Percentiles rank a stretch among this genome's conserved stretches.
Conservation (phyloP, 1,284 basidiomycete genomes). For the Microstroma glucosiphilum region DNA sequence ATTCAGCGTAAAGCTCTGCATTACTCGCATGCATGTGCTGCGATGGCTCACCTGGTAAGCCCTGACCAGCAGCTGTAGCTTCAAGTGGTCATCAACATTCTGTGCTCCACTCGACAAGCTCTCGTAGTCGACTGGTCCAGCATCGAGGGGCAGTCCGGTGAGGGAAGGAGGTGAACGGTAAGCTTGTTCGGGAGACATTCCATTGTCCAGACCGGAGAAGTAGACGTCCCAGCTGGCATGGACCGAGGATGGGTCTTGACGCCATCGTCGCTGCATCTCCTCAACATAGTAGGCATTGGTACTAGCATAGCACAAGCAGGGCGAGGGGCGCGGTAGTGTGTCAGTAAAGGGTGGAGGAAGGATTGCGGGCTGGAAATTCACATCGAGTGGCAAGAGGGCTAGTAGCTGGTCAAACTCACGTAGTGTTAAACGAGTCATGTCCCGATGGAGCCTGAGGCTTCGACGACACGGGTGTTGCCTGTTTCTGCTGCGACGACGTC, state of each 20-base stretch:
- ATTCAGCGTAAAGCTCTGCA: not conserved
- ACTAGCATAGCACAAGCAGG: slow-evolving; percentile 51
- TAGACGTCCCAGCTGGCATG: slow-evolving; percentile 93
- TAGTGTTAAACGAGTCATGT: slow-evolving; percentile 34
- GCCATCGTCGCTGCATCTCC: slow-evolving; percentile 58
- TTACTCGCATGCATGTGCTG: not conserved
- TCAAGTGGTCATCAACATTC: slow-evolving; percentile 80
- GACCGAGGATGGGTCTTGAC: slow-evolving; percentile 71
- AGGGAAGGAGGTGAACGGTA: slow-evolving; percentile 73
- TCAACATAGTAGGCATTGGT: slow-evolving; percentile 92
- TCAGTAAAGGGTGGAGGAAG: not conserved
- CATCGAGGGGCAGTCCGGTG: slow-evolving; percentile 64
- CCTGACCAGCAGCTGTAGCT: slow-evolving; percentile 83
- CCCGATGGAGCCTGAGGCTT: slow-evolving; percentile 35
- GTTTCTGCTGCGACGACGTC: slow-evolving; percentile 21
- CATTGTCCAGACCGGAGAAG: slow-evolving; percentile 87
- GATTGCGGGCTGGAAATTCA: too few species aligned
- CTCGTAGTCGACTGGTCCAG: slow-evolving; percentile 68
- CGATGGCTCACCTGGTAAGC: slow-evolving; percentile 41
- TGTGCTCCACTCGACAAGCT: slow-evolving; percentile 62
- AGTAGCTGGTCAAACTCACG: not conserved
- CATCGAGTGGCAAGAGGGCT: not conserved
- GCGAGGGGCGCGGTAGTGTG: not conserved
- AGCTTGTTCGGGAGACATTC: slow-evolving; percentile 72
- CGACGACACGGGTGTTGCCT: slow-evolving; percentile 28